These are phyloP conservation scores for Taxillus chinensis DNA, from an alignment of 164 flowering plant species.

Conservation along the genomic window DNA sequence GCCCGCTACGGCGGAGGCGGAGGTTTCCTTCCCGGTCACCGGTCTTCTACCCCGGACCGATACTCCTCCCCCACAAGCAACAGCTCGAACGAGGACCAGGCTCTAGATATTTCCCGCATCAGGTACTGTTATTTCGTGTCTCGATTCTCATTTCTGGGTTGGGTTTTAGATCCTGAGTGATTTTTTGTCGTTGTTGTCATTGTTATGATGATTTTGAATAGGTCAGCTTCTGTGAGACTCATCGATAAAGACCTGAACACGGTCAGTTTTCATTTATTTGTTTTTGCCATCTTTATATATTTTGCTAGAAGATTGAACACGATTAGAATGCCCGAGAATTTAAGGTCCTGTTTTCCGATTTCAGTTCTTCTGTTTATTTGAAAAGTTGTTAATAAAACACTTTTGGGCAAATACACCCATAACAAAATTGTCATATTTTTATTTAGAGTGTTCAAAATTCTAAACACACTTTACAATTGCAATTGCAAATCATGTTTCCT, in stretches of 20 bases:
- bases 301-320: no score
- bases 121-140: slow-evolving; percentile 17
- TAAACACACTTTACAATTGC: no score
- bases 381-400: no score
- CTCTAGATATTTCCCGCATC: slow-evolving; percentile 42
- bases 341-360: no score
- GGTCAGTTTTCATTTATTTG: slow-evolving; percentile 29
- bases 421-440: no score
- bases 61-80: slow-evolving; percentile 1
- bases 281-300: neutral
- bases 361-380: no score
- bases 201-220: slow-evolving; percentile 16
- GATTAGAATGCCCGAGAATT: no score
- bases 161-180: neutral
- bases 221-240: slow-evolving; percentile 72
- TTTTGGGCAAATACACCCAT: no score
- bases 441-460: no score
- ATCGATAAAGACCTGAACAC: slow-evolving; percentile 71
- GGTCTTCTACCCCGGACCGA: slow-evolving; percentile 6
- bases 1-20: slow-evolving; percentile 32
- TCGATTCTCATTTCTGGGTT: no score
- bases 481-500: no score
- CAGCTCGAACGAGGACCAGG: slow-evolving; percentile 29
- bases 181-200: slow-evolving; percentile 2
- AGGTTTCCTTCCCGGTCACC: slow-evolving; percentile 11